Conservation (phyloP, 2,329 filamentous ascomycete genomes). For the Fusarium ambrosium region DNA sequence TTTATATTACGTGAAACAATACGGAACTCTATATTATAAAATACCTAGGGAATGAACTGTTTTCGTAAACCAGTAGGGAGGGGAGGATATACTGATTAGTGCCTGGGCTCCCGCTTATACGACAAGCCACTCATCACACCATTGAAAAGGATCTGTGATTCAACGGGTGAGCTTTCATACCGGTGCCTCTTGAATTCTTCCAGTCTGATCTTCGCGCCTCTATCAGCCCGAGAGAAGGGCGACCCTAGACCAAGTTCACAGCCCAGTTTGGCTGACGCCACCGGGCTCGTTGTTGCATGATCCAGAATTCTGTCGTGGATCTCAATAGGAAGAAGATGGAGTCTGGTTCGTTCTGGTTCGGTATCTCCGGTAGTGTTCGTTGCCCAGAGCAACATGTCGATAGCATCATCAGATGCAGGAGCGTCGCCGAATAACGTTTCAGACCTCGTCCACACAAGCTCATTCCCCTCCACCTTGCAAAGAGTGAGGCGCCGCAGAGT, state of each 20-base stretch:
- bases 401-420: conserved; percentile 20
- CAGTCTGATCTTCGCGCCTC: conserved; percentile 16
- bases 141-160: neutral
- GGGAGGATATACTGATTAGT: neutral
- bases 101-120: neutral
- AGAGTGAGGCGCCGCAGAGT: conserved; percentile 26
- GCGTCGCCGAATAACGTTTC: conserved; percentile 22
- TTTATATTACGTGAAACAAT: too few species aligned
- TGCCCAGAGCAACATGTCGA: conserved; percentile 38
- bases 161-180: neutral
- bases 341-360: neutral
- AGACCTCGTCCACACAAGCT: conserved; percentile 9
- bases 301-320: conserved; percentile 34
- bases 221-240: conserved; percentile 22
- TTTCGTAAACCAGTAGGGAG: neutral
- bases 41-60: too few species aligned
- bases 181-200: neutral
- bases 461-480: conserved; percentile 19
- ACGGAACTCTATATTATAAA: too few species aligned
- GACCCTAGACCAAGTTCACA: conserved; percentile 27
- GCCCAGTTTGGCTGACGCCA: conserved; percentile 27
- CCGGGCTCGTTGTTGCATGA: conserved; percentile 9
- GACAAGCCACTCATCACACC: neutral
- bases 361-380: neutral
- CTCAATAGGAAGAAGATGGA: conserved; percentile 33